Evolutionary conservation across 208 protist genomes (phyloP).

Genomic region (Entamoeba invadens): DNA sequence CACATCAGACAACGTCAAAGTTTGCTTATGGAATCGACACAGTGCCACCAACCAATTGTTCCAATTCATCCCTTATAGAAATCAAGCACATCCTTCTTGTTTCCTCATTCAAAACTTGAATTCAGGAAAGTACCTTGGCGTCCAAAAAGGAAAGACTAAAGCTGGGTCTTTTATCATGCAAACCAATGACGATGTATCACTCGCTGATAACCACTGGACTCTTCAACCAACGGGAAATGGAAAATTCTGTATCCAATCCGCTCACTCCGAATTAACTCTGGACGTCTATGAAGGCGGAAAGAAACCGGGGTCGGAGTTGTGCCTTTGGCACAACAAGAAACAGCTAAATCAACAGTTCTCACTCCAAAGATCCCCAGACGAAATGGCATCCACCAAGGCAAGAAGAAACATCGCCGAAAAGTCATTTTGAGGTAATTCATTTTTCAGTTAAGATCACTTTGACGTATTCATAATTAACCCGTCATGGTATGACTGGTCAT

Average conservation of each 20-base stretch:
- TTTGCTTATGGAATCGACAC: background rate
- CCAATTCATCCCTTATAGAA: background rate
- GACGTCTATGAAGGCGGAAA: background rate
- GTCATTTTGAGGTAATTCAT: no score
- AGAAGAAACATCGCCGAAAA: no score
- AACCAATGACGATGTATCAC: background rate
- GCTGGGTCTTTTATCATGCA: background rate
- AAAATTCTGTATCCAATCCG: background rate
- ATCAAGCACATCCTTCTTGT: background rate
- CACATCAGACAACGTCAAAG: background rate
- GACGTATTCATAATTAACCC: no score
- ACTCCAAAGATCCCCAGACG: no score
- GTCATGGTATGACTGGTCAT: no score
- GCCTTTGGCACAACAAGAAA: background rate
- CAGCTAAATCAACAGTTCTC: background rate
- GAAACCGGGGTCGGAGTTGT: background rate
- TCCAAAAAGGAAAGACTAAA: background rate
- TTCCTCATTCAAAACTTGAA: background rate
- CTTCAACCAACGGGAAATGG: background rate
- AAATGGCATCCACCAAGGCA: no score
- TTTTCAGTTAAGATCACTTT: no score
- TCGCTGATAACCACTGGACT: background rate
- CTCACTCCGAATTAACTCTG: background rate
- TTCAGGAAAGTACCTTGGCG: background rate
- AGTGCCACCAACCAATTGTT: background rate